Conservation (phyloP, 371 early-diverging fungal genomes). For the Mortierella sp. region DNA sequence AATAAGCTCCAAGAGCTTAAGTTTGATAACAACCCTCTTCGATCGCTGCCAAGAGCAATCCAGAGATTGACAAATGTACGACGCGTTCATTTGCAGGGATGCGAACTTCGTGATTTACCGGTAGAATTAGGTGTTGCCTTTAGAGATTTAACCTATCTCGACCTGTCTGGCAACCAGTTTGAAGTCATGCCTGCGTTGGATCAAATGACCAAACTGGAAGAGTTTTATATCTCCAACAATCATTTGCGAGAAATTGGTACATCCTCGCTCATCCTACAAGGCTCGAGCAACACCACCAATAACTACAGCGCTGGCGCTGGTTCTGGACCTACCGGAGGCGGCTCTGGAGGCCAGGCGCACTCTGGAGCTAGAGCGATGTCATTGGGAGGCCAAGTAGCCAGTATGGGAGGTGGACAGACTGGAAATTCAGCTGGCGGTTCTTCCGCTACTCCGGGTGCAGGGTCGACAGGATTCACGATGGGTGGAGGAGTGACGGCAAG, state of each 20-base stretch:
- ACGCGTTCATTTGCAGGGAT: slow-evolving; percentile 57
- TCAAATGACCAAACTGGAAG: slow-evolving; percentile 52
- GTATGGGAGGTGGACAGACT: background rate
- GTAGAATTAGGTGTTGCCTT: slow-evolving; percentile 57
- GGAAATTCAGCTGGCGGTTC: slow-evolving; percentile 4
- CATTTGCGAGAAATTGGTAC: slow-evolving; percentile 53
- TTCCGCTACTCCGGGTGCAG: background rate
- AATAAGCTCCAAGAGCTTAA: slow-evolving; percentile 65
- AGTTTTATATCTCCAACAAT: slow-evolving; percentile 58
- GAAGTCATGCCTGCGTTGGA: slow-evolving; percentile 56
- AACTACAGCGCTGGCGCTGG: slow-evolving; percentile 8
- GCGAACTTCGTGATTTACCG: slow-evolving; percentile 56
- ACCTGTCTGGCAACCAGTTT: slow-evolving; percentile 57
- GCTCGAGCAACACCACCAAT: slow-evolving; percentile 19
- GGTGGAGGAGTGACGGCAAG: slow-evolving; percentile 51
- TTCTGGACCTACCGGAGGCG: slow-evolving; percentile 16
- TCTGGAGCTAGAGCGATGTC: slow-evolving; percentile 8
- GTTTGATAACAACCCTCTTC: slow-evolving; percentile 58
- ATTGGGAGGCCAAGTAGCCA: background rate
- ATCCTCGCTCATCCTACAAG: slow-evolving; percentile 38
- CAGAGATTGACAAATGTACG: slow-evolving; percentile 42
- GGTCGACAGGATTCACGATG: slow-evolving; percentile 1
- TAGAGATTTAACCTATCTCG: slow-evolving; percentile 46
- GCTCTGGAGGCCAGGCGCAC: slow-evolving; percentile 2
- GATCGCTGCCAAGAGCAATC: slow-evolving; percentile 49